These are phyloP conservation scores for Penicillium taxi DNA, from an alignment of 495 filamentous ascomycete genomes.

Conservation along the genomic window DNA sequence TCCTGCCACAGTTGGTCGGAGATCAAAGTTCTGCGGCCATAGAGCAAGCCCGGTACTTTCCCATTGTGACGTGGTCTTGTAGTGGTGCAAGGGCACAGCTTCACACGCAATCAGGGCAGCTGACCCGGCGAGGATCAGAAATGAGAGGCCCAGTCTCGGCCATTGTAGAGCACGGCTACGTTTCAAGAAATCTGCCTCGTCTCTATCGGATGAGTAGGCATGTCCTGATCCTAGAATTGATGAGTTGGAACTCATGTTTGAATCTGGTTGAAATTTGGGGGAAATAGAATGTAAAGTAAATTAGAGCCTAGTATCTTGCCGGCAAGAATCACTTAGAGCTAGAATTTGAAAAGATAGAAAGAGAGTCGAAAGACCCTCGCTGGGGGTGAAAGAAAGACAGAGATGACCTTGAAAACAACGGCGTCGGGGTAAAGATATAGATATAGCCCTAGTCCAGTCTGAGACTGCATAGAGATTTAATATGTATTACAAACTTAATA, in stretches of 20 bases:
- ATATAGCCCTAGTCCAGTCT: slow-evolving; percentile 7
- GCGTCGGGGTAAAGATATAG: slow-evolving; percentile 5
- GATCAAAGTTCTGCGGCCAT: slow-evolving; percentile 44
- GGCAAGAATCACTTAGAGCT: slow-evolving; percentile 10
- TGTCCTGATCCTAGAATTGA: slow-evolving; percentile 24
- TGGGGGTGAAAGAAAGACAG: slow-evolving; percentile 9
- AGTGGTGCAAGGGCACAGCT: slow-evolving; percentile 33
- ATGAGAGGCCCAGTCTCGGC: slow-evolving; percentile 30
- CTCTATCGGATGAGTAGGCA: slow-evolving; percentile 27
- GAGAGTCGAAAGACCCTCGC: slow-evolving; percentile 6
- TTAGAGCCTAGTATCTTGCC: slow-evolving; percentile 14
- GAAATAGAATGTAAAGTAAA: not conserved
- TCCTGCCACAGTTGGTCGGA: slow-evolving; percentile 37
- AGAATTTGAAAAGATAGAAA: slow-evolving; percentile 4
- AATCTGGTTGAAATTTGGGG: slow-evolving; percentile 1
- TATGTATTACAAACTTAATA: slow-evolving; percentile 11
- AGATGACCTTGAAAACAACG: slow-evolving; percentile 10
- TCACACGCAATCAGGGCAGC: slow-evolving; percentile 37
- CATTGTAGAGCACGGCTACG: slow-evolving; percentile 30
- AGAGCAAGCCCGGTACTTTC: slow-evolving; percentile 34
- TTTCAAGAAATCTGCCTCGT: slow-evolving; percentile 34
- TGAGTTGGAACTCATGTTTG: slow-evolving; percentile 21
- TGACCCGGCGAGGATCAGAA: slow-evolving; percentile 25
- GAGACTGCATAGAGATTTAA: slow-evolving; percentile 2
- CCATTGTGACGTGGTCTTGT: slow-evolving; percentile 30